phyloP scores from a whole-genome alignment of 2,329 filamentous ascomycete species.

The Trichoderma sp. region DNA sequence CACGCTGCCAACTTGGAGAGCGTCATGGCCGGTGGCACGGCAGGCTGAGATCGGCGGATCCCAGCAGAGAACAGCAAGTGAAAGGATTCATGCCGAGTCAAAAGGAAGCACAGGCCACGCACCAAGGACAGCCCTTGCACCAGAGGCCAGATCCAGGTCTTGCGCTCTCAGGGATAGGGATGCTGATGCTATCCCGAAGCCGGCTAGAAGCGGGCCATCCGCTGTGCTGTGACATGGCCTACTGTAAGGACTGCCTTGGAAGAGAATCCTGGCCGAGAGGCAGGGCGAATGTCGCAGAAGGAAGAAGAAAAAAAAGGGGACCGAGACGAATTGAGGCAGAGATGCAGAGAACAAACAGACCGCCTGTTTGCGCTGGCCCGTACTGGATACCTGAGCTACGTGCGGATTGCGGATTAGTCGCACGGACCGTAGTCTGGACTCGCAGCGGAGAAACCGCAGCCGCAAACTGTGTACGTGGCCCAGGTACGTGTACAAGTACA shows the following conservation, averaged over 20 bases:
- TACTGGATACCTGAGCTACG: not conserved
- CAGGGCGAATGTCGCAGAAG: conserved; percentile 1
- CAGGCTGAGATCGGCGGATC: conserved; percentile 16
- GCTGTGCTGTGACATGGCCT: conserved; percentile 9
- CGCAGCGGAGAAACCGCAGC: not conserved
- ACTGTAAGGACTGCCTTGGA: not conserved
- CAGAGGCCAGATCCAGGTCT: conserved; percentile 10
- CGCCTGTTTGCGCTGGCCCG: conserved; percentile 7
- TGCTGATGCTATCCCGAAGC: not conserved
- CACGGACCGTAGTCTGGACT: not conserved
- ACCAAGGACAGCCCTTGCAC: not conserved
- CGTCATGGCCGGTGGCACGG: not conserved
- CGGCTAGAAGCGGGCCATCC: conserved; percentile 18
- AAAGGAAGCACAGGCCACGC: conserved; percentile 2
- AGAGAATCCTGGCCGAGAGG: not conserved
- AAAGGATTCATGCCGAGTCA: conserved; percentile 17
- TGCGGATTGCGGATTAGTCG: conserved; percentile 4
- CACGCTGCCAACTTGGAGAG: not conserved
- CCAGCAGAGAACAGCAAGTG: not conserved
- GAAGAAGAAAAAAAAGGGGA: not conserved
- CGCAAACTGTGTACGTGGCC: conserved; percentile 15
- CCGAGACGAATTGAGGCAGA: conserved; percentile 4
- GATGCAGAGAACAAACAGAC: conserved; percentile 15
- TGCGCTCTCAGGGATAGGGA: not conserved
- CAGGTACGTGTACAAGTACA: conserved; percentile 8